Evolutionary conservation across 768 basidiomycete genomes (phyloP), one percentile per base, ranked within the genome.

Genomic region (Clitopilus hobsonii): DNA sequence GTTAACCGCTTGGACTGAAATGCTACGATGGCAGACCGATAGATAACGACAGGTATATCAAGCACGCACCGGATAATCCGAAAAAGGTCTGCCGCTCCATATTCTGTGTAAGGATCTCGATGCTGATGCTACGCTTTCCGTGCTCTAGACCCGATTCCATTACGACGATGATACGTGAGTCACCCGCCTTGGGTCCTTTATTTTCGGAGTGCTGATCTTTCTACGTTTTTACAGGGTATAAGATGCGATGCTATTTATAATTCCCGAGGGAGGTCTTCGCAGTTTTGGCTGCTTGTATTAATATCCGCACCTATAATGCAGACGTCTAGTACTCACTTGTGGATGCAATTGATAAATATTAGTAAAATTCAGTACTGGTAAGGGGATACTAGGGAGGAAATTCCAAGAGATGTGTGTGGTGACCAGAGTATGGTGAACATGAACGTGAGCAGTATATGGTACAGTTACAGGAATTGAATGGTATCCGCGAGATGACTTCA

Each of bases 1-100:
- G 51, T 28, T 30, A 20, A 18, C 16, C 6, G 8, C 18, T 6
- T 54, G 18, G 22, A 4, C 41, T 16, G n/a, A 18, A 45, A 10
- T 11, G 47, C 54, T 26, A 56, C 16, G n/a, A 45, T 53, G 51
- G 50, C 63, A 93, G 91, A 51, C 91, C 91, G 1, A 72, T 80
- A 36, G 92, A 91, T 63, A 94, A 95, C 65, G 91, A 93, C 66
- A 78, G 88, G 55, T 94, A 91, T 62, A 86, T 94, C 36, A 71
- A 75, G 38, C 79, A 75, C 54, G 91, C 91, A 6, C 91, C 91
- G 4, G 83, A 88, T 38, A 89, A 91, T 70, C 91, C 91, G 14
- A 92, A 92, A 82, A 89, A 91, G 83, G 90, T 88, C 58, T 16
- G 79, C 65, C 41, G 0, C 49, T 18, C 41, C 2, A 22, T 14